Percentiles rank a stretch among this genome's conserved stretches.
These are phyloP conservation scores for Gracilariopsis chorda DNA, from an alignment of 23 red algal genomes.

Conservation along the genomic window DNA sequence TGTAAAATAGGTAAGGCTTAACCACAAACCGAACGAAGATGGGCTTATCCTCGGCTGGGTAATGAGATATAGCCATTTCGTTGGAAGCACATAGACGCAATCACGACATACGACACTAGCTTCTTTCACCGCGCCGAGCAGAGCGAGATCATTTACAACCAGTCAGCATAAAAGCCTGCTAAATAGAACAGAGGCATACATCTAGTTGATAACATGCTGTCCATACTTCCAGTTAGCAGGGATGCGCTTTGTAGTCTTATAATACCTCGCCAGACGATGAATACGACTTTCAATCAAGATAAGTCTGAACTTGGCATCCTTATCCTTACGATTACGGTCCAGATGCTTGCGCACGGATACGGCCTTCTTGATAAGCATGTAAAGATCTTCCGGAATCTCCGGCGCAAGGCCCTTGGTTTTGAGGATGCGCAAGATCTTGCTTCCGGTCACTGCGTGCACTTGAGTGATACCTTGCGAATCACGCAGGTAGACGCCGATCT, in stretches of 20 bases:
- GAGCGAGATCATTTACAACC: background rate
- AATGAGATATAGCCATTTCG: too few relatives aligned
- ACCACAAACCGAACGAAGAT: too few relatives aligned
- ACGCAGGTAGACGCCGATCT: slow-evolving; percentile 92
- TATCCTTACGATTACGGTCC: slow-evolving; percentile 95
- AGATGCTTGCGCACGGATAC: slow-evolving; percentile 93
- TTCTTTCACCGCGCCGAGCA: background rate
- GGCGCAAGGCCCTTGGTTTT: slow-evolving; percentile 81
- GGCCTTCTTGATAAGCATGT: slow-evolving; percentile 99
- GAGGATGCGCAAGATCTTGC: slow-evolving; percentile 94
- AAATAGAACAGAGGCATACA: background rate
- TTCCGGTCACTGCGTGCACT: slow-evolving; percentile 82
- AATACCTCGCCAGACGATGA: slow-evolving; percentile 94
- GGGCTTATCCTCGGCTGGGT: too few relatives aligned
- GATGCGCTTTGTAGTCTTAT: slow-evolving; percentile 77
- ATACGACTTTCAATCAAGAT: slow-evolving; percentile 96
- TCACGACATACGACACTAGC: too few relatives aligned
- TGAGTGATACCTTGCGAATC: slow-evolving; percentile 92
- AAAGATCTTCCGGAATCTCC: slow-evolving; percentile 92
- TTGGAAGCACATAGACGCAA: too few relatives aligned
- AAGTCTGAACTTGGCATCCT: slow-evolving; percentile 97
- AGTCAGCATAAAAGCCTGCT: background rate
- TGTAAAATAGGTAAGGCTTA: too few relatives aligned
- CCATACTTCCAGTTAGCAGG: slow-evolving; percentile 97
- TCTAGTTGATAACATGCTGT: slow-evolving; percentile 65